Evolutionary conservation across 495 filamentous ascomycete species (phyloP), one percentile per base, ranked within the genome.

Genomic region (Penicillium lividum): DNA sequence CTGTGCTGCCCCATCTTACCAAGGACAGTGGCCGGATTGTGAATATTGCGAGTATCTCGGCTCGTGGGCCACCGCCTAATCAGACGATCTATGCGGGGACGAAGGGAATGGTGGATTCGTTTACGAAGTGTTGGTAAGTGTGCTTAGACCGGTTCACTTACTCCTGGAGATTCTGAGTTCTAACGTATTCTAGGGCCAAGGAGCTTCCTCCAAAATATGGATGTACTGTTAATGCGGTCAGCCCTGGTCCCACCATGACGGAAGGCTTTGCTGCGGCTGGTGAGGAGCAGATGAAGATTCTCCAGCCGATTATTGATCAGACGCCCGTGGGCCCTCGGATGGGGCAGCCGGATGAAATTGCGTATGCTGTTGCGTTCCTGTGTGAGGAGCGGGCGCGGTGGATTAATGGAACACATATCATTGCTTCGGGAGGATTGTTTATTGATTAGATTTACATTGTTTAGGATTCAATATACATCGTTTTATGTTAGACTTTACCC

Each of bases 381-480:
- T 73, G 71, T 27, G 64, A 72, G 56, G 67, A 72, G 18, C 56
- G 68, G 53, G 73, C 73, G 22, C 68, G 75, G 28, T 77, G 75
- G 75, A 64, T 77, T 7, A 76, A 75, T 58, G 75, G 75, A 10
- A 51, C 61, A 10, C 65, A 76, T 65, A 22, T 77, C 29, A 64
- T 65, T 60, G 73, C 70, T 31, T 68, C 64, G 44, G 71, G 74
- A 10, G 74, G 74, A 1, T 56, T 74, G 46, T 73, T 68, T 30
- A 58, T 63, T 55, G 62, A 68, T 59, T 61, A 56, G 43, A 27
- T 15, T 6, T 28, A 31, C 29, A 38, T 55, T 36, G 27, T 13
- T 45, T 28, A 27, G n/a, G 2, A 27, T 16, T 30, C 29, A 51
- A 7, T 5, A 3, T 33, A 33, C 31, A 33, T 0, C 31, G 1